Evolutionary conservation across 768 basidiomycete species (phyloP), one percentile per base, ranked within the genome.

Genomic region (Tulasnella sp.): DNA sequence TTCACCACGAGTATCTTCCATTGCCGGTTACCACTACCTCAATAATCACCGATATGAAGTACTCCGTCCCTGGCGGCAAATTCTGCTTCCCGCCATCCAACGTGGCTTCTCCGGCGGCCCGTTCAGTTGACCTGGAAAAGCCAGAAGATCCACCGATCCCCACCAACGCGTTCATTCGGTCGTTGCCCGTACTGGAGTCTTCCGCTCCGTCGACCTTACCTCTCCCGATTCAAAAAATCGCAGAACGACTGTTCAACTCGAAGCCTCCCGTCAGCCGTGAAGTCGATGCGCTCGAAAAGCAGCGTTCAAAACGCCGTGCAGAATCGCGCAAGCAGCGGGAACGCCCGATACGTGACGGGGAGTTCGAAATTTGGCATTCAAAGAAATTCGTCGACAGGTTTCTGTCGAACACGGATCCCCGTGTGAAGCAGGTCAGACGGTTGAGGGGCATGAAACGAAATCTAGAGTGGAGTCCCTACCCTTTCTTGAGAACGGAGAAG

Each of bases 401-500:
- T 75, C 77, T 83, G 12, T 84, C 83, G 2, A 84, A 80, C 14
- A 93, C 92, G 1, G 89, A 93, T 75, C 91, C 90, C 5, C 83
- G 91, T 19, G 81, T 92, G 14, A 86, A 88, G 2, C 83, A 92
- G 11, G 84, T 91, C 44, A 83, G 82, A 74, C 88, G 88, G 78
- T 78, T 93, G 59, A 86, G 88, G 72, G 90, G 88, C 1, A 84
- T 87, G 35, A 92, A 91, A 81, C 83, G 90, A 74, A 92, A 88
- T 34, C 17, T 66, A 26, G 26, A 26, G 16, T 72, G 62, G 52
- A 72, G 35, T n/a, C 71, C 71, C 9, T 64, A 72, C 12, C 62
- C 71, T 3, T 72, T 36, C 39, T 39, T 72, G 6, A 14, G 71
- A 37, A 41, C 71, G 22, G 44, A 39, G 22, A 62, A 34, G 34